Percentiles rank a stretch among this genome's conserved stretches.
These are phyloP conservation scores for Leishmania martiniquensis DNA, from an alignment of 208 protist species.

Conservation along the genomic window DNA sequence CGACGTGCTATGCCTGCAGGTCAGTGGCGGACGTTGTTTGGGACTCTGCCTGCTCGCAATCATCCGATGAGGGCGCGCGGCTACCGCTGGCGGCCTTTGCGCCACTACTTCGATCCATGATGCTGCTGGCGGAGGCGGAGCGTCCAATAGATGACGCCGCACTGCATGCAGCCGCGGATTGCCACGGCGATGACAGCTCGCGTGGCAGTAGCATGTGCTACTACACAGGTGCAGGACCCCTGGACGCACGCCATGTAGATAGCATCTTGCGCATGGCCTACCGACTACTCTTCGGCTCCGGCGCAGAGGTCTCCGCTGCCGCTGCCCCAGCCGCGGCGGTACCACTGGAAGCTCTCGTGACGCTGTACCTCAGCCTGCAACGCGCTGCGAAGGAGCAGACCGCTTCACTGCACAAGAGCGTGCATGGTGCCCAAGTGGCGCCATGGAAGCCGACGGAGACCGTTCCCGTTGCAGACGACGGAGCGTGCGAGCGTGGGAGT, in stretches of 20 bases:
- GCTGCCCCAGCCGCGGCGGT: not conserved
- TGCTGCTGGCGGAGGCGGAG: conserved; percentile 10
- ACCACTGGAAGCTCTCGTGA: conserved; percentile 26
- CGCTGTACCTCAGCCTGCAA: conserved; percentile 13
- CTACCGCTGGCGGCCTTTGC: not conserved
- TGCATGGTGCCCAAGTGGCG: not conserved
- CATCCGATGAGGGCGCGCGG: not conserved
- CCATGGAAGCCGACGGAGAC: not conserved
- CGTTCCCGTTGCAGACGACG: not conserved
- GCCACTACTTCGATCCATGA: conserved; percentile 8
- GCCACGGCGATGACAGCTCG: not conserved
- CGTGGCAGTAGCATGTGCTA: not conserved
- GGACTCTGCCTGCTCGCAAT: not conserved
- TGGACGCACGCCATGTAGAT: not conserved
- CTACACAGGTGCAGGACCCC: not conserved
- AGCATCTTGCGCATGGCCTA: conserved; percentile 4
- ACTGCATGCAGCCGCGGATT: not conserved
- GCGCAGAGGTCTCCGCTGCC: not conserved
- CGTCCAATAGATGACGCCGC: not conserved
- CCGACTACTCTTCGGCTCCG: conserved; percentile 4
- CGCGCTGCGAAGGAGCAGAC: not conserved
- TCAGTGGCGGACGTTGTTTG: not conserved
- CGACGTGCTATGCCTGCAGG: not conserved
- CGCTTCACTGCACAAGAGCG: not conserved
- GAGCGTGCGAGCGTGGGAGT: not conserved